These are phyloP conservation scores for Russula olivacea DNA, from an alignment of 768 basidiomycete species.

Conservation along the genomic window DNA sequence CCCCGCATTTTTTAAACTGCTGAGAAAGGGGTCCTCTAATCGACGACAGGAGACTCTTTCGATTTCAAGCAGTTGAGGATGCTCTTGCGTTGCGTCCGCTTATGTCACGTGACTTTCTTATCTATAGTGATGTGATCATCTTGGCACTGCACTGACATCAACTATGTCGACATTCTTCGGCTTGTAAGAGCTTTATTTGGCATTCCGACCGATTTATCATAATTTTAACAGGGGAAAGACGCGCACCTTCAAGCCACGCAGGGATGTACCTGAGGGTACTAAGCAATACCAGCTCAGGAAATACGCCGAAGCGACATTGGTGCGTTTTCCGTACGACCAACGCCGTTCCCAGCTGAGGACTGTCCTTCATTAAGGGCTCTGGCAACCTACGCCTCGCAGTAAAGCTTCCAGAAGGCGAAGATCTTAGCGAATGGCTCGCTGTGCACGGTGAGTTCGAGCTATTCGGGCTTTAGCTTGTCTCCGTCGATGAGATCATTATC, in stretches of 20 bases:
- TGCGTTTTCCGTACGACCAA: constrained; percentile 32
- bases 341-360: neutral
- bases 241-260: constrained; percentile 93
- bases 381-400: constrained; percentile 93
- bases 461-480: neutral
- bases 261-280: constrained; percentile 91
- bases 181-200: constrained; percentile 50
- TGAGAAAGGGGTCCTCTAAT: neutral
- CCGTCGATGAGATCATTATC: neutral
- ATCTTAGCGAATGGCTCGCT: constrained; percentile 98
- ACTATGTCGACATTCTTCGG: constrained; percentile 85
- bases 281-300: constrained; percentile 98
- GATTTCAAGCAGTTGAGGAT: neutral
- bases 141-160: neutral
- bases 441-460: constrained; percentile 68
- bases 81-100: neutral
- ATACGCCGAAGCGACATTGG: constrained; percentile 94
- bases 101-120: neutral
- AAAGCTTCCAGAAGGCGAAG: constrained; percentile 93
- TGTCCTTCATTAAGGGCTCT: constrained; percentile 58
- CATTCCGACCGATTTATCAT: neutral
- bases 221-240: constrained; percentile 64
- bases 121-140: neutral
- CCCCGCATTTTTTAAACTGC: neutral
- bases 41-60: no score